Conservation (phyloP, 2,329 filamentous ascomycete genomes). For the Sarocladium oryzae region DNA sequence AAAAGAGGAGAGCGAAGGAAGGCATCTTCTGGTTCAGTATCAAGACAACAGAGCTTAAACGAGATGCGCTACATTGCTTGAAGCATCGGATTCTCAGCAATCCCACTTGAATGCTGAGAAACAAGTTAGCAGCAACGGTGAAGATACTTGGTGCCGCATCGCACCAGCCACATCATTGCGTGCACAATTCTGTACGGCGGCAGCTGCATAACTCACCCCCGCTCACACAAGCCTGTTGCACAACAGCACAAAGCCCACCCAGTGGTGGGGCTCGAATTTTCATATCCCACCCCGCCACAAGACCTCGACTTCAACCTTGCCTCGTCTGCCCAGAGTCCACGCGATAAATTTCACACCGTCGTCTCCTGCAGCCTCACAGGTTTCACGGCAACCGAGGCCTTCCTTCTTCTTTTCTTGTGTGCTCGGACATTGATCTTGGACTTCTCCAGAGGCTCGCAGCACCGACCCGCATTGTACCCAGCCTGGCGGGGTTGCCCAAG, state of each 20-base stretch:
- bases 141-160: too few relatives aligned
- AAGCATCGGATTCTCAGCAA: too few relatives aligned
- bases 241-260: conserved; percentile 4
- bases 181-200: not conserved
- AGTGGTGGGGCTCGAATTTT: conserved; percentile 35
- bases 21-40: too few relatives aligned
- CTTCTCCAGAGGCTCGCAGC: not conserved
- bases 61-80: too few relatives aligned
- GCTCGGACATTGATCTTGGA: not conserved
- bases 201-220: not conserved
- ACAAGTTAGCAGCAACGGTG: too few relatives aligned
- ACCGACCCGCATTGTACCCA: not conserved
- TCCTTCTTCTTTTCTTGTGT: not conserved
- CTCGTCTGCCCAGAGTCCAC: conserved; percentile 17
- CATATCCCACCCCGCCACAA: conserved; percentile 23
- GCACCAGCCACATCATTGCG: not conserved
- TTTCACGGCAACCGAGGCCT: not conserved
- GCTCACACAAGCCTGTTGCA: not conserved
- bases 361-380: not conserved
- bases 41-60: too few relatives aligned
- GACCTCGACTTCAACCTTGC: conserved; percentile 16
- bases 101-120: too few relatives aligned
- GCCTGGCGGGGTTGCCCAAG: not conserved
- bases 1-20: too few relatives aligned
- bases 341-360: conserved; percentile 7